Evolutionary conservation across 2,329 filamentous ascomycete genomes (phyloP), one percentile per base, ranked within the genome.

Genomic region (Lecanicillium sp.): DNA sequence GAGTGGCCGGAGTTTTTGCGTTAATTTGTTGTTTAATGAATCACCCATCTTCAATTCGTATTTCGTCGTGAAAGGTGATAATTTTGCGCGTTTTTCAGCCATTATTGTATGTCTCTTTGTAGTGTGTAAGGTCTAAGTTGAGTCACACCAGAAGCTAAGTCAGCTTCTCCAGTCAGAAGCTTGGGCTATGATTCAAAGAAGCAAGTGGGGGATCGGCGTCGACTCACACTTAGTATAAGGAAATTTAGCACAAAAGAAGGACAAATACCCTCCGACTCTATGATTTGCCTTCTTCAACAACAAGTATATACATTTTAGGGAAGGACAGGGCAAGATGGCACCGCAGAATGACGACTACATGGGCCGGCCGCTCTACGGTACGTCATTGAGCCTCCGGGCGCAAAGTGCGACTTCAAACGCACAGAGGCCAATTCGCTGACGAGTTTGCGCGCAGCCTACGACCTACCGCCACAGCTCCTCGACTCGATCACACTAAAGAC

Each of bases 381-480:
- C 37, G n/a, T n/a, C n/a, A n/a, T n/a, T n/a, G n/a, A n/a, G n/a
- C n/a, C n/a, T n/a, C n/a, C n/a, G n/a, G n/a, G n/a, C n/a, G n/a
- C n/a, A n/a, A n/a, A n/a, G n/a, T n/a, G n/a, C n/a, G n/a, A n/a
- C n/a, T n/a, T n/a, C n/a, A n/a, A n/a, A n/a, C n/a, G n/a, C n/a
- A n/a, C n/a, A n/a, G n/a, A n/a, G n/a, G n/a, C n/a, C n/a, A n/a
- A n/a, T n/a, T 37, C 15, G 17, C 43, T 27, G 20, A 24, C 24
- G 10, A 11, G 21, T 6, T 17, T 29, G 36, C 17, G n/a, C 38
- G 6, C 62, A 90, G 86, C 91, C 49, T 96, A 90, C 66, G 85
- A 94, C 63, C 78, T 96, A 20, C 88, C 89, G 1, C 71, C 77
- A 51, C 80, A 90, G 62, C 76, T 95, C 39, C 72, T 94, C 29